Percentiles rank a stretch among this genome's conserved stretches.
These are phyloP conservation scores for Suillus hirtellus DNA, from an alignment of 768 basidiomycete species.

Conservation along the genomic window DNA sequence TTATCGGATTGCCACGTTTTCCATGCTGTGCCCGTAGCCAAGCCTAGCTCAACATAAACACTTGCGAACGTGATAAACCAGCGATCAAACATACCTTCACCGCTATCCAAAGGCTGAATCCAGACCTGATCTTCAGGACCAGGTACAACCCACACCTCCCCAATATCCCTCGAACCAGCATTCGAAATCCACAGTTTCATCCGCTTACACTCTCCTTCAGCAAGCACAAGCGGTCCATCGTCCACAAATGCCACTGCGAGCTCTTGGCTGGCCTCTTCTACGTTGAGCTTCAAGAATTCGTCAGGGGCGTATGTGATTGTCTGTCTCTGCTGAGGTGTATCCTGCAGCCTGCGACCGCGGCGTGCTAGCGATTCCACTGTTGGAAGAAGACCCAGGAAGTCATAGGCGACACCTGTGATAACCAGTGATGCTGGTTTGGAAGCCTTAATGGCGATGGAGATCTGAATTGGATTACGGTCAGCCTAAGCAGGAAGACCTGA, in stretches of 20 bases:
- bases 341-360: conserved; percentile 76
- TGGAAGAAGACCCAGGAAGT: conserved; percentile 75
- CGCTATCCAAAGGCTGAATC: conserved; percentile 36
- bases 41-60: conserved; percentile 13
- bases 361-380: conserved; percentile 62
- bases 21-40: conserved; percentile 17
- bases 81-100: conserved; percentile 19
- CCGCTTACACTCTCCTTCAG: conserved; percentile 67
- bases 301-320: conserved; percentile 73
- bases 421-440: conserved; percentile 51
- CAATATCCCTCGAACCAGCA: conserved; percentile 56
- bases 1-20: conserved; percentile 53
- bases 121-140: conserved; percentile 66
- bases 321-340: conserved; percentile 70
- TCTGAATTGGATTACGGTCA: conserved; percentile 32
- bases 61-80: neutral
- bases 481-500: neutral
- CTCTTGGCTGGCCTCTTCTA: conserved; percentile 66
- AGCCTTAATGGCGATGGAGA: conserved; percentile 64
- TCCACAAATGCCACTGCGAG: conserved; percentile 59
- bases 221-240: conserved; percentile 50
- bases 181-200: conserved; percentile 66
- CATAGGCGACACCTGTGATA: conserved; percentile 59
- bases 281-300: conserved; percentile 54
- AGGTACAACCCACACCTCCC: conserved; percentile 70